Evolutionary conservation across 768 basidiomycete genomes (phyloP).

Genomic region (Boletus insuetus): DNA sequence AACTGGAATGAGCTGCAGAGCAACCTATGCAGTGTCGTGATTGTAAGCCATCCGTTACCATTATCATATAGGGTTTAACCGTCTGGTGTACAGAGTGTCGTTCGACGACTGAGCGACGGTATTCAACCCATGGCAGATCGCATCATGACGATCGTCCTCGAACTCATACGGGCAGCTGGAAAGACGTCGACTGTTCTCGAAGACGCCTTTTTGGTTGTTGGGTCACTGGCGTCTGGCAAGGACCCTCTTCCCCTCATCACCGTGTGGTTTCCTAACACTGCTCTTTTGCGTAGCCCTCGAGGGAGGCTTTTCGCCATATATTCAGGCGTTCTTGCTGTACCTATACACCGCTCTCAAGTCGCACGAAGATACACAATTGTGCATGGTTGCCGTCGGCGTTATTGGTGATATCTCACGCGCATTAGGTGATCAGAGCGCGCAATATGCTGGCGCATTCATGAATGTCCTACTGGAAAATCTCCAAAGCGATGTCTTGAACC

Average conservation of each 20-base stretch:
- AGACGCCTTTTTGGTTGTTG: conserved; percentile 93
- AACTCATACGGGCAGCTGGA: conserved; percentile 80
- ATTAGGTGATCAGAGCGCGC: conserved; percentile 76
- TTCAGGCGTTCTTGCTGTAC: conserved; percentile 80
- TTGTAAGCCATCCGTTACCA: conserved; percentile 48
- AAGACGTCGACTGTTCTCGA: conserved; percentile 95
- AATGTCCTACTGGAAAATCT: conserved; percentile 87
- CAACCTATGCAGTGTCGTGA: conserved; percentile 88
- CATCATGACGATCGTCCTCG: conserved; percentile 89
- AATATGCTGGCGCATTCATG: conserved; percentile 90
- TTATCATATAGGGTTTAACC: neutral
- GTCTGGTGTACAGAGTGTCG: conserved; percentile 59
- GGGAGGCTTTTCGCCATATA: conserved; percentile 74
- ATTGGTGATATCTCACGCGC: conserved; percentile 97
- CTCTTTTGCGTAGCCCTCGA: conserved; percentile 60
- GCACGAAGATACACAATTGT: conserved; percentile 93
- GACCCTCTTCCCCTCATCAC: neutral
- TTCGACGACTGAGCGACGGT: conserved; percentile 78
- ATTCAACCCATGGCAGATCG: conserved; percentile 90
- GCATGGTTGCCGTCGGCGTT: conserved; percentile 92
- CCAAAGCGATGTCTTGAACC: conserved; percentile 84
- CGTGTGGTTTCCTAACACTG: neutral
- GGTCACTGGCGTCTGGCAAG: conserved; percentile 75
- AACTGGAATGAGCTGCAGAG: conserved; percentile 99
- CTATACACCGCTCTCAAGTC: conserved; percentile 87